These are phyloP conservation scores for Crucibulum parvulum DNA, from an alignment of 1,284 basidiomycete genomes.

Conservation along the genomic window DNA sequence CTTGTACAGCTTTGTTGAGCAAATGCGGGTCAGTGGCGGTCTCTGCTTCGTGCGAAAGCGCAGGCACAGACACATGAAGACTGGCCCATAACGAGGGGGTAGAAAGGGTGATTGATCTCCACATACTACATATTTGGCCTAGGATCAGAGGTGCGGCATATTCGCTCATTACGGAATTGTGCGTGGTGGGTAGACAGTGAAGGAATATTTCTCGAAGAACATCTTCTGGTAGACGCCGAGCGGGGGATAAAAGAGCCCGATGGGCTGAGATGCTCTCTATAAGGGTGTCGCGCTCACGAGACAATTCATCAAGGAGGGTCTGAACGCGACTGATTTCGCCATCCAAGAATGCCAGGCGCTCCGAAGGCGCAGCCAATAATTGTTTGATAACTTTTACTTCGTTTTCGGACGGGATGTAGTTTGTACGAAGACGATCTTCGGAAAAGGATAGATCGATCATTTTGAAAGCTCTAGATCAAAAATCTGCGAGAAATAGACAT, in stretches of 20 bases:
- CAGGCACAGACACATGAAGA: too few relatives aligned
- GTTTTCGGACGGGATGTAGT: not conserved
- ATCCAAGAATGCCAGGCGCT: not conserved
- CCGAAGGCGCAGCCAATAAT: not conserved
- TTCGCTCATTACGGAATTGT: constrained; percentile 13
- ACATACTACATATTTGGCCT: too few relatives aligned
- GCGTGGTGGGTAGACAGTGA: constrained; percentile 15
- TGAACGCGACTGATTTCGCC: not conserved
- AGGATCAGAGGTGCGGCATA: too few relatives aligned
- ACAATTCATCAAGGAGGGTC: not conserved
- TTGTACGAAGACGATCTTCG: not conserved
- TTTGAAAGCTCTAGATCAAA: too few relatives aligned
- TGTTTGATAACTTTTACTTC: not conserved
- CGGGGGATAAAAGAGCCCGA: constrained; percentile 6
- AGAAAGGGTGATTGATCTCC: too few relatives aligned
- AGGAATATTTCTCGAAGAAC: constrained; percentile 20
- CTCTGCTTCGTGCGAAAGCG: too few relatives aligned
- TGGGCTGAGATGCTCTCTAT: constrained; percentile 1
- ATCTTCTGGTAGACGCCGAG: constrained; percentile 13
- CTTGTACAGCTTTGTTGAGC: too few relatives aligned
- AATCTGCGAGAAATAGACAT: too few relatives aligned
- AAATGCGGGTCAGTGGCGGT: too few relatives aligned
- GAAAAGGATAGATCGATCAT: not conserved
- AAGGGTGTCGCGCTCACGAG: not conserved
- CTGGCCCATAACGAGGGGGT: too few relatives aligned